phyloP scores from a whole-genome alignment of 345 rosid species.

The Firmiana major region DNA sequence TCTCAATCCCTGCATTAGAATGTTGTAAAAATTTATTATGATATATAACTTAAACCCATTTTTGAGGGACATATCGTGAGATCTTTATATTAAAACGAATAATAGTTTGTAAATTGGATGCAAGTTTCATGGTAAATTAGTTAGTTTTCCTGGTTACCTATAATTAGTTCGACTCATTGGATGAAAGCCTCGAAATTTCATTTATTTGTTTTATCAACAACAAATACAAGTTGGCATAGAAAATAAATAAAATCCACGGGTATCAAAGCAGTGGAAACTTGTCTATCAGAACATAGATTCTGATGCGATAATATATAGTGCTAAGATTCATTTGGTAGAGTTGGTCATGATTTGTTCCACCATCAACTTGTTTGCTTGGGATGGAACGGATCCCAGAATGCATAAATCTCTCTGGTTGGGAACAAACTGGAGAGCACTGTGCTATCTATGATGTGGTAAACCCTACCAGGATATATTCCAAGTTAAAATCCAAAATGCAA shows the following conservation, averaged over 20 bases:
- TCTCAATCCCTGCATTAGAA: too few species aligned
- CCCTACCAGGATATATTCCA: constrained; percentile 32
- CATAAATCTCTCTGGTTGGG: constrained; percentile 42
- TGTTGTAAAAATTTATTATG: too few species aligned
- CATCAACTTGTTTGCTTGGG: constrained; percentile 60
- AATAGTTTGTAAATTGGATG: too few species aligned
- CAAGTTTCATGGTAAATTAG: background rate
- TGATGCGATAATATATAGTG: too few species aligned
- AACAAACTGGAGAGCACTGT: constrained; percentile 52
- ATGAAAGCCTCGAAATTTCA: background rate
- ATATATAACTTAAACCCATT: too few species aligned
- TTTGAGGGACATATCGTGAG: too few species aligned
- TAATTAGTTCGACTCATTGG: background rate
- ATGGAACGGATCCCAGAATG: constrained; percentile 77
- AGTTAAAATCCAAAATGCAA: background rate
- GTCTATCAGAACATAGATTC: too few species aligned
- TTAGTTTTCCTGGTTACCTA: background rate
- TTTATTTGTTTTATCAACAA: background rate
- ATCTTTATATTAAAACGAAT: too few species aligned
- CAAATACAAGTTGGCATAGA: background rate
- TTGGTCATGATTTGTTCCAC: constrained; percentile 45
- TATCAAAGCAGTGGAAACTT: background rate
- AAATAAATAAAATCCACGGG: background rate
- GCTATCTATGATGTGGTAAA: constrained; percentile 52
- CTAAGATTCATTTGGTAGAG: too few species aligned